A percentile compares a stretch with the other conserved stretches of the same genome.
phyloP scores from a whole-genome alignment of 176 grass and related monocot genomes.

The Eragrostis nindensis region DNA sequence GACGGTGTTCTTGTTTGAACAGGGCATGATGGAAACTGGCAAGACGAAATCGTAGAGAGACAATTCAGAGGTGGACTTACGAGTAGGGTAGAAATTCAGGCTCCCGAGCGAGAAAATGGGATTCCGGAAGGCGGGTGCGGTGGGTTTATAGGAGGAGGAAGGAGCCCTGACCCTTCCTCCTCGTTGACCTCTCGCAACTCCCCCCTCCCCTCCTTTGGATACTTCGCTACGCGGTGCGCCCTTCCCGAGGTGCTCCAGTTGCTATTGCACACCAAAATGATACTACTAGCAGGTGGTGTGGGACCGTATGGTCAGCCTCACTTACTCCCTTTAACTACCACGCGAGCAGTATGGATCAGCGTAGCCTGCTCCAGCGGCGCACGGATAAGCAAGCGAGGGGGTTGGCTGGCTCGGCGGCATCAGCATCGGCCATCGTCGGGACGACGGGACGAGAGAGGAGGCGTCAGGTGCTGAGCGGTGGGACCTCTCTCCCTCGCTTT shows the following conservation, averaged over 20 bases:
- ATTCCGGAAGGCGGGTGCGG: background rate
- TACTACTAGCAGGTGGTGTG: background rate
- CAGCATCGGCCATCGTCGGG: background rate
- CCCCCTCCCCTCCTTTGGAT: background rate
- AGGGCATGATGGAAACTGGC: background rate
- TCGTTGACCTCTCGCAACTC: conserved; percentile 35
- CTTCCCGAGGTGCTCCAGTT: background rate
- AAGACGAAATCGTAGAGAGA: background rate
- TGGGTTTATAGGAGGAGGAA: conserved; percentile 43
- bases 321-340: background rate
- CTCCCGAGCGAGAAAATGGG: conserved; percentile 38
- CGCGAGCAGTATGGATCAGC: background rate
- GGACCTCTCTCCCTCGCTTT: background rate
- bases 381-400: background rate
- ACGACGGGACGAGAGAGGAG: background rate
- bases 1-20: background rate
- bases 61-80: conserved; percentile 29
- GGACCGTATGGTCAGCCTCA: background rate
- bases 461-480: background rate
- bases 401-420: background rate
- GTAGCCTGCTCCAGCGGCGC: background rate
- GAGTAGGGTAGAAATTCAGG: conserved; percentile 6
- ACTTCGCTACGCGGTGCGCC: background rate
- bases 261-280: background rate
- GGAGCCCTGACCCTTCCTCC: conserved; percentile 10